Evolutionary conservation across 148 eudicot genomes (phyloP).

Genomic region (Vaccinium vitisidaea): DNA sequence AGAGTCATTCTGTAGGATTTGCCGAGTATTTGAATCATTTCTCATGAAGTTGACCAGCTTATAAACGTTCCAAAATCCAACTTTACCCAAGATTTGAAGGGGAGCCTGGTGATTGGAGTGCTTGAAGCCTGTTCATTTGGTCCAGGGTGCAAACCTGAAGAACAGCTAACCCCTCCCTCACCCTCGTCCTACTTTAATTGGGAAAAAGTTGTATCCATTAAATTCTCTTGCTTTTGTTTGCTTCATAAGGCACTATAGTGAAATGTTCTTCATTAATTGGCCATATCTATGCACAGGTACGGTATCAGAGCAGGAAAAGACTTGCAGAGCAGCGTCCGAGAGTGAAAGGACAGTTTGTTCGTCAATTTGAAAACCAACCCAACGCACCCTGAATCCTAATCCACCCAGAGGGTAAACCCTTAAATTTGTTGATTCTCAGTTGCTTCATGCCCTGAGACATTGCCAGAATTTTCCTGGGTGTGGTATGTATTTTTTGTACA

Average conservation of each 20-base stretch:
- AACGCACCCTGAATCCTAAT: conserved; percentile 17
- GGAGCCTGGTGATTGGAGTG: not conserved
- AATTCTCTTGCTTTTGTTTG: conserved; percentile 72
- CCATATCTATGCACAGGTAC: conserved; percentile 68
- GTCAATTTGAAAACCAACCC: conserved; percentile 61
- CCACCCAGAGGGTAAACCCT: not conserved
- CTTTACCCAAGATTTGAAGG: not conserved
- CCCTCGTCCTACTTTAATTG: conserved; percentile 67
- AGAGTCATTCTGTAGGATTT: not conserved
- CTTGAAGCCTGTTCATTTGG: not conserved
- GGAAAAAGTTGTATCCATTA: conserved; percentile 68
- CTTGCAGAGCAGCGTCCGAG: conserved; percentile 93
- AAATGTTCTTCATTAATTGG: conserved; percentile 25
- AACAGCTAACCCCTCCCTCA: not conserved
- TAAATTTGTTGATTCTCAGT: not conserved
- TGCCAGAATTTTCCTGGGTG: not conserved
- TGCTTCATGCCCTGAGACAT: not conserved
- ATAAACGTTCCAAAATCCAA: not conserved
- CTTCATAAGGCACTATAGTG: conserved; percentile 22
- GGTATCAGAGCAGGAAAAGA: conserved; percentile 86
- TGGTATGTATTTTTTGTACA: conserved; percentile 4
- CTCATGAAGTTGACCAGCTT: not conserved
- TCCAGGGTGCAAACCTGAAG: not conserved
- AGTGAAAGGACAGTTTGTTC: conserved; percentile 97
- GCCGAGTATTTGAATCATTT: not conserved